These are phyloP conservation scores for Gloeophyllum trabeum DNA, from an alignment of 768 basidiomycete species.

Conservation along the genomic window DNA sequence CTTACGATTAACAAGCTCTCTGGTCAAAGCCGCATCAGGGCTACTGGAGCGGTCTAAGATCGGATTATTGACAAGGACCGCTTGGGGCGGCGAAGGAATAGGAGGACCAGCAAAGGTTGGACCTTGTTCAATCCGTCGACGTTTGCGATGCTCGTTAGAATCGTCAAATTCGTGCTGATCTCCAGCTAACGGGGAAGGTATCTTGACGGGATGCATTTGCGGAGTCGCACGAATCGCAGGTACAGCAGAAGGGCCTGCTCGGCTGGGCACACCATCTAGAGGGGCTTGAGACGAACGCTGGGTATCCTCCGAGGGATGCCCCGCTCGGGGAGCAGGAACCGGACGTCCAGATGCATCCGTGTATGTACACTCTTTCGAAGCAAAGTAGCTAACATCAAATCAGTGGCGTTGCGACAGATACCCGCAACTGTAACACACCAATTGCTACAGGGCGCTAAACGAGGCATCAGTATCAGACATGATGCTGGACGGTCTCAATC, in stretches of 20 bases:
- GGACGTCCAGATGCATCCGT: constrained; percentile 69
- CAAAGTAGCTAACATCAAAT: constrained; percentile 52
- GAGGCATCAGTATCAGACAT: constrained; percentile 4
- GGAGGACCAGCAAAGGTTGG: constrained; percentile 4
- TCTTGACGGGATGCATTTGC: no score
- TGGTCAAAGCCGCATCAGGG: constrained; percentile 51
- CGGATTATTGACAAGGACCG: background rate
- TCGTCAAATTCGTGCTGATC: no score
- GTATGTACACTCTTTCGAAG: constrained; percentile 72
- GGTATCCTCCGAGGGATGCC: background rate
- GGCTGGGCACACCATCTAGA: no score
- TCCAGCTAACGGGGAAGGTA: no score
- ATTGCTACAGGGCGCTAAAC: constrained; percentile 67
- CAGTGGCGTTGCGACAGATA: no score
- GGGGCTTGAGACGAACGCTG: no score
- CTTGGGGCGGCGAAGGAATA: constrained; percentile 3
- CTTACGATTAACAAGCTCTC: constrained; percentile 68
- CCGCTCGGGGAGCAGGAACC: constrained; percentile 50
- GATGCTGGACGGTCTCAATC: no score
- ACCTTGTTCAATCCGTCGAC: no score
- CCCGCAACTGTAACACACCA: constrained; percentile 42
- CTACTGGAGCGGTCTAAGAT: constrained; percentile 28
- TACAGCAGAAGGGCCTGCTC: no score
- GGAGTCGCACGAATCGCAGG: no score
- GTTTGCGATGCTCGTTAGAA: no score